Percentiles rank a stretch among this genome's conserved stretches.
phyloP scores from a whole-genome alignment of 164 flowering plant genomes.

The Umbellularia californica region DNA sequence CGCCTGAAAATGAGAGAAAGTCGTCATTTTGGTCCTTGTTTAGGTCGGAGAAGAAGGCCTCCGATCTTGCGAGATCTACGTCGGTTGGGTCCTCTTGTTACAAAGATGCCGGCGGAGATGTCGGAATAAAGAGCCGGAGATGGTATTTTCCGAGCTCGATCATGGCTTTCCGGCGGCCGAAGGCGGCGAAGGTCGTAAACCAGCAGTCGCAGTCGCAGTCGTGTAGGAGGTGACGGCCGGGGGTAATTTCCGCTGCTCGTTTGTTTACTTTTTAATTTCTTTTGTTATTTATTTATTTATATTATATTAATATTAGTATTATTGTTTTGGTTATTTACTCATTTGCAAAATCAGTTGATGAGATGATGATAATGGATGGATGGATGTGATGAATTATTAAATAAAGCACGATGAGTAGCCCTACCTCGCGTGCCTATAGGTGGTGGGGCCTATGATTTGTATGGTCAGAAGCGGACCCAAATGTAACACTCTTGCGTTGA shows the following conservation, averaged over 20 bases:
- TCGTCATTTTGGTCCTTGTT: conserved; percentile 45
- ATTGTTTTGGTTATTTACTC: too few species aligned
- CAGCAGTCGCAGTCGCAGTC: conserved; percentile 59
- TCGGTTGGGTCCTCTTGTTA: conserved; percentile 43
- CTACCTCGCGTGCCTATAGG: too few species aligned
- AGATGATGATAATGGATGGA: too few species aligned
- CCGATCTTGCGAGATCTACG: conserved; percentile 40
- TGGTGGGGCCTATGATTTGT: too few species aligned
- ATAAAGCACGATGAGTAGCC: too few species aligned
- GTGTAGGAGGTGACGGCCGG: conserved; percentile 43
- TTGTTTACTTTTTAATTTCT: neutral
- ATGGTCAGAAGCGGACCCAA: too few species aligned
- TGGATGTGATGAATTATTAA: too few species aligned
- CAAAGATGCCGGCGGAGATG: conserved; percentile 12
- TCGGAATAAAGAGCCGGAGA: conserved; percentile 24
- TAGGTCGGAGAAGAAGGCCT: conserved; percentile 18
- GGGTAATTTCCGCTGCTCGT: neutral
- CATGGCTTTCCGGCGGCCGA: conserved; percentile 64
- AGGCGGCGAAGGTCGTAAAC: conserved; percentile 35
- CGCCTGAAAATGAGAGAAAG: conserved; percentile 8
- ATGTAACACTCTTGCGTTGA: too few species aligned
- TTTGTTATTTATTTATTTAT: too few species aligned
- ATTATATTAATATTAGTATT: too few species aligned
- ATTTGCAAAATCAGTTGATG: too few species aligned
- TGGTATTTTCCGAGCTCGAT: conserved; percentile 89